Base-by-base conservation (phyloP, 2,329 filamentous ascomycete genomes). In the Colletotrichum theobromicola region DNA sequence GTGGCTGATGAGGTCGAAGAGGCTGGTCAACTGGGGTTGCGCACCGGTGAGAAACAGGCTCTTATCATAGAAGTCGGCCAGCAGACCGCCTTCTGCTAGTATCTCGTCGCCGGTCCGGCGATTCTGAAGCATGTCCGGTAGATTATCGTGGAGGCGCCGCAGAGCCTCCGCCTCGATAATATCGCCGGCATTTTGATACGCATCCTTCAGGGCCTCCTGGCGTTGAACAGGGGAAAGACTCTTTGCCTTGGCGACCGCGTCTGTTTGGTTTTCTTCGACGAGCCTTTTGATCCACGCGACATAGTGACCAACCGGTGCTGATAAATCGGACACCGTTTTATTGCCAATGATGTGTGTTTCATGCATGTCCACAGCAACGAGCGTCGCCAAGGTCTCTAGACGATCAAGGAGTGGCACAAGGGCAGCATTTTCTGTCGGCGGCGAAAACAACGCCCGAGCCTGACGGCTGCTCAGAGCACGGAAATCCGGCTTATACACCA, bases 81-180 rank as follows among this genome's bases (percentile, higher is more conserved):
- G 53, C 4, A 57, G 15, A 57, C 53, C 24, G 0, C 53, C 53
- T 0, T 57, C 15, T 8, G 24, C 53, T 7, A 57, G 53, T 5
- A 57, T 30, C 28, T 57, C 53, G 15, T 57, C 53, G 6, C 53
- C 53, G 16, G 26, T 57, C 4, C 16, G 26, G 2, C 53, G 53
- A 0, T 0, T 57, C 0, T 57, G 53, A 16, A 57, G 0, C 13
- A 57, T 10, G 0, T 57, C 53, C 28, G 0, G 21, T 24, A 57
- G 13, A 4, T 30, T 57, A 26, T 57, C 7, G 3, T 28, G 53
- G 9, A 57, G 53, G 18, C 53, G 53, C 9, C 21, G 53, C 9
- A 57, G 26, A 1, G 53, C 24, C 7, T 57, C 8, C 1, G 1
- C 53, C 24, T 57, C 53, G 2, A 57, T 2, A 4, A n/a, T 5